These are phyloP conservation scores for Peziza echinospora DNA, from an alignment of 495 filamentous ascomycete species.

Conservation along the genomic window DNA sequence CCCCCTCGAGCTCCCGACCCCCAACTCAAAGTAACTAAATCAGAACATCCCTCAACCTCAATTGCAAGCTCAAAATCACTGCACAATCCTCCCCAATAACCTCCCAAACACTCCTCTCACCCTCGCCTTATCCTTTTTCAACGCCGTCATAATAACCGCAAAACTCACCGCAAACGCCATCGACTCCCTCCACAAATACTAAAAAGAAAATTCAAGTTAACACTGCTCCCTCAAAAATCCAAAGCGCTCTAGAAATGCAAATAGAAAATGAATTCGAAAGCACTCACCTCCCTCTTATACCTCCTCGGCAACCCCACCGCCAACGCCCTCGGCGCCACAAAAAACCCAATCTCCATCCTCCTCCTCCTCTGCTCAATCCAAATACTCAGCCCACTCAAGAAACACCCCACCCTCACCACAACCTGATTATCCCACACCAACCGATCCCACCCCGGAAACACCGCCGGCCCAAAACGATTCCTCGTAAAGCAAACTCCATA, in stretches of 20 bases:
- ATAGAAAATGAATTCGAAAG: too few species aligned
- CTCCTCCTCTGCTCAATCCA: conserved; percentile 46
- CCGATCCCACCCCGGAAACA: conserved; percentile 30
- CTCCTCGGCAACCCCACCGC: conserved; percentile 54
- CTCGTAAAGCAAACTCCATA: conserved; percentile 71
- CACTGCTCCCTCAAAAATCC: too few species aligned
- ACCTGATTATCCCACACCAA: conserved; percentile 35
- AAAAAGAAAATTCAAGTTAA: conserved; percentile 10
- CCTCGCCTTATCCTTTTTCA: conserved; percentile 38
- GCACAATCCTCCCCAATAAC: conserved; percentile 27
- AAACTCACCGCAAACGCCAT: conserved; percentile 49
- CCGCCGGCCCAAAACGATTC: conserved; percentile 51
- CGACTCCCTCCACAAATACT: conserved; percentile 58
- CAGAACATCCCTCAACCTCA: too few species aligned
- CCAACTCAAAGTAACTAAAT: too few species aligned
- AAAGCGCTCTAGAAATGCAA: too few species aligned
- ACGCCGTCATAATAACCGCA: conserved; percentile 53
- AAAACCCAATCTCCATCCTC: conserved; percentile 60
- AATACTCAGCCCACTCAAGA: conserved; percentile 70
- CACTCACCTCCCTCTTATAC: conserved; percentile 39
- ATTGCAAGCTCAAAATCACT: too few species aligned
- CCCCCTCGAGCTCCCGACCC: too few species aligned
- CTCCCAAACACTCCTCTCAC: conserved; percentile 59
- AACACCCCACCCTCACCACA: conserved; percentile 53
- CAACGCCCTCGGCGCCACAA: conserved; percentile 65